Evolutionary conservation across 139 green algal species (phyloP), one percentile per base, ranked within the genome.

Genomic region (Pedinophyceae sp.): DNA sequence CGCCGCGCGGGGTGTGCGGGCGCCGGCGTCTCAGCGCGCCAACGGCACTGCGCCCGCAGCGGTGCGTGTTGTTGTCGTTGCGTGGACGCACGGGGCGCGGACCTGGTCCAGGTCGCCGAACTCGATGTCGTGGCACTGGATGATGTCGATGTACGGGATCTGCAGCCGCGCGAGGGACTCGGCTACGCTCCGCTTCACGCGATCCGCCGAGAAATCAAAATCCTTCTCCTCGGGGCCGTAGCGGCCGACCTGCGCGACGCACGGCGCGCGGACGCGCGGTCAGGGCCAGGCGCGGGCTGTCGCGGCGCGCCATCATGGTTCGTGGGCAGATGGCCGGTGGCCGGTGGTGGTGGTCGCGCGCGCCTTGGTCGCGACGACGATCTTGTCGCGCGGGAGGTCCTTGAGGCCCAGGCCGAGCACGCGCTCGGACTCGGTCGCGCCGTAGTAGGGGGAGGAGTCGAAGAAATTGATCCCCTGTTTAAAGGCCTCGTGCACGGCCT

Each of bases 41-140:
- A n/a, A n/a, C n/a, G n/a, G n/a, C n/a, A n/a, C n/a, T n/a, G n/a
- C n/a, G n/a, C n/a, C n/a, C n/a, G n/a, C n/a, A n/a, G n/a, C n/a
- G n/a, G n/a, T n/a, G n/a, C n/a, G n/a, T n/a, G n/a, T n/a, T n/a
- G n/a, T n/a, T n/a, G n/a, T n/a, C n/a, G n/a, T n/a, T n/a, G n/a
- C n/a, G n/a, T n/a, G n/a, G n/a, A n/a, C n/a, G n/a, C n/a, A n/a
- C n/a, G n/a, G n/a, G n/a, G n/a, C n/a, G n/a, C n/a, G 10, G 47
- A 83, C 76, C 82, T 93, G 79, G 29, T 90, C 70, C 4, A 95
- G 60, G 27, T 77, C 54, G 0, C 58, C 78, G 61, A 94, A 97
- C 72, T 97, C 88, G 2, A 97, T 93, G 68, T 97, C 88, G 55
- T 97, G 89, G 52, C 70, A 84, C 38, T 94, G 82, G 0, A 97